phyloP scores from a whole-genome alignment of 2,329 filamentous ascomycete species.

The Zasmidium cellare region DNA sequence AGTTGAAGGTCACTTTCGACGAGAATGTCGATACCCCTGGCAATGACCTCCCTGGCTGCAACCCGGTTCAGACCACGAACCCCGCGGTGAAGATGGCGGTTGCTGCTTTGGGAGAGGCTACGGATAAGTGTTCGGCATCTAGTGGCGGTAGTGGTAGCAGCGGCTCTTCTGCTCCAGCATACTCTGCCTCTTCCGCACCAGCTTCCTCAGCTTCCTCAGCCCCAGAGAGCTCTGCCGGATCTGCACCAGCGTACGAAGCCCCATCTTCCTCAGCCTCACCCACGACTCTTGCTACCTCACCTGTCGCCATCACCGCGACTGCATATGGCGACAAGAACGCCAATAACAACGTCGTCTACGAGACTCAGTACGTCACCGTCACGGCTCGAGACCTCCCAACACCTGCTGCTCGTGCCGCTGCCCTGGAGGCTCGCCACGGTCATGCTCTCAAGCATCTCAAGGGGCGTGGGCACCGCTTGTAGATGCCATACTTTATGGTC shows the following conservation, averaged over 20 bases:
- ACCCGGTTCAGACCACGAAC: conserved; percentile 52
- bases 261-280: neutral
- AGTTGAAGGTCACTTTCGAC: conserved; percentile 44
- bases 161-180: neutral
- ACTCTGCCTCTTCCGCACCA: neutral
- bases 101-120: conserved; percentile 21
- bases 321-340: conserved; percentile 1
- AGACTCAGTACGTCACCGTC: conserved; percentile 16
- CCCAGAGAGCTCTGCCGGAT: too few species aligned
- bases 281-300: neutral
- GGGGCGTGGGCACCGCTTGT: neutral
- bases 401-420: conserved; percentile 8
- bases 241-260: neutral
- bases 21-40: conserved; percentile 48
- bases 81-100: conserved; percentile 24
- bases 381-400: conserved; percentile 15
- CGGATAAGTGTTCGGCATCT: conserved; percentile 16
- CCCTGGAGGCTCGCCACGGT: conserved; percentile 11
- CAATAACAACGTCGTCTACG: conserved; percentile 11
- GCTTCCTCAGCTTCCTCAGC: neutral
- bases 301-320: neutral
- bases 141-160: conserved; percentile 3
- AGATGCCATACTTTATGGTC: too few species aligned
- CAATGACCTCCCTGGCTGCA: conserved; percentile 56
- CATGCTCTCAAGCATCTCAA: conserved; percentile 2